phyloP scores from a whole-genome alignment of 441 rosid species.

The Aquilaria agallochum region DNA sequence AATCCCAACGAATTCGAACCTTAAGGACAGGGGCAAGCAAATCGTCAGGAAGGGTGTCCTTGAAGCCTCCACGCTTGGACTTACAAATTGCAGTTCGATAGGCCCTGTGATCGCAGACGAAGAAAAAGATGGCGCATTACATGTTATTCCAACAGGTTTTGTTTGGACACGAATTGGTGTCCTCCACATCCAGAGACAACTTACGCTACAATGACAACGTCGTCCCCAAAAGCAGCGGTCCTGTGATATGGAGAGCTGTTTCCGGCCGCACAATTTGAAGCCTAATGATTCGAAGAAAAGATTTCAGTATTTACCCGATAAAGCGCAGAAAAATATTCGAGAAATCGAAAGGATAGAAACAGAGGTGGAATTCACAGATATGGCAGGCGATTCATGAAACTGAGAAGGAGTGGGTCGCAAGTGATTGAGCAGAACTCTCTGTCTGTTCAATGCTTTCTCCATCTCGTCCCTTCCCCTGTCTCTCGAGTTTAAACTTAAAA shows the following conservation, averaged over 20 bases:
- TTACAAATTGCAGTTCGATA: slow-evolving; percentile 75
- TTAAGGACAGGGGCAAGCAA: slow-evolving; percentile 62
- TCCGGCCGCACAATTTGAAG: slow-evolving; percentile 53
- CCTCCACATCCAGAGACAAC: slow-evolving; percentile 8
- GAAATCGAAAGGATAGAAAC: background rate
- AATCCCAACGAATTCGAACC: slow-evolving; percentile 25
- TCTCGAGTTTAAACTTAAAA: background rate
- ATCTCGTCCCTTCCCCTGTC: slow-evolving; percentile 39
- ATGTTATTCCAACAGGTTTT: too few relatives aligned
- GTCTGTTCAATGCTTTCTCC: slow-evolving; percentile 82
- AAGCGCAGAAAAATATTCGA: background rate
- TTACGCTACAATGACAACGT: slow-evolving; percentile 72
- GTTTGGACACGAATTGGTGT: too few relatives aligned
- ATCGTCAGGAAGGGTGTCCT: slow-evolving; percentile 68
- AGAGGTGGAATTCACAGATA: slow-evolving; percentile 47
- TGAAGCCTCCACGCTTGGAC: slow-evolving; percentile 71
- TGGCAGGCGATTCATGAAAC: slow-evolving; percentile 23
- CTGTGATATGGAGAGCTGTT: slow-evolving; percentile 37
- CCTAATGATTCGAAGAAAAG: slow-evolving; percentile 23
- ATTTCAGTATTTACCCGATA: background rate
- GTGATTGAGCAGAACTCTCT: slow-evolving; percentile 71
- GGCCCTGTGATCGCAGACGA: slow-evolving; percentile 31
- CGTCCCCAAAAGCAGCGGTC: slow-evolving; percentile 63
- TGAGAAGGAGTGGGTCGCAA: slow-evolving; percentile 49
- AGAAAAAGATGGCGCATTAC: too few relatives aligned